These are phyloP conservation scores for Rhinocladiella similis DNA, from an alignment of 2,329 filamentous ascomycete species.

Conservation along the genomic window DNA sequence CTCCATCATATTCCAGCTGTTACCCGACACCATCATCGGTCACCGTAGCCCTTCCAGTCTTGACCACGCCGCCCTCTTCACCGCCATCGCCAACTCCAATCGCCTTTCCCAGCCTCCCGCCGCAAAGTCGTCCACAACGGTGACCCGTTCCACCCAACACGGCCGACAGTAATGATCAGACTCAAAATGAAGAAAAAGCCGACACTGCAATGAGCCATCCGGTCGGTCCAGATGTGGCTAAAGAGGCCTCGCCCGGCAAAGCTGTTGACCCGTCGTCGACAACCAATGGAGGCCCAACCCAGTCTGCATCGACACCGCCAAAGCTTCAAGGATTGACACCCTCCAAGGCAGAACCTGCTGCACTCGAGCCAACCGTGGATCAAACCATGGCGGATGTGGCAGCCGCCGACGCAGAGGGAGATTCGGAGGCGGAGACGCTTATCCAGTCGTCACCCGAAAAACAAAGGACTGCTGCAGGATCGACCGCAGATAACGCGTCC, in stretches of 20 bases:
- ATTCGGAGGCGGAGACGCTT: conserved; percentile 52
- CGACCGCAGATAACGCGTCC: conserved; percentile 31
- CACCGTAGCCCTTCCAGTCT: neutral
- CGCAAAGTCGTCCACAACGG: conserved; percentile 15
- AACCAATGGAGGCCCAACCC: neutral
- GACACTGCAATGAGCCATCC: conserved; percentile 19
- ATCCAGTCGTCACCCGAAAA: conserved; percentile 52
- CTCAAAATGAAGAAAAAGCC: conserved; percentile 24
- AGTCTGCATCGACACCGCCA: conserved; percentile 2
- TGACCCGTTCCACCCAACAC: conserved; percentile 23
- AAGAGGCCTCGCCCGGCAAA: conserved; percentile 13
- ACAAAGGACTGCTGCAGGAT: conserved; percentile 40
- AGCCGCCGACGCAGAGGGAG: conserved; percentile 36
- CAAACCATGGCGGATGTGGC: conserved; percentile 33
- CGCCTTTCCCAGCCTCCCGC: conserved; percentile 15
- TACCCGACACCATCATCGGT: neutral
- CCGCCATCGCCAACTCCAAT: conserved; percentile 6
- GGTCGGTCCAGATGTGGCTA: conserved; percentile 13
- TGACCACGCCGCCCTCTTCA: conserved; percentile 8
- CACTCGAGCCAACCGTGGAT: neutral
- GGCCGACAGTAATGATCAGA: conserved; percentile 20
- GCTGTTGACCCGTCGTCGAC: conserved; percentile 4
- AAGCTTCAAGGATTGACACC: conserved; percentile 7
- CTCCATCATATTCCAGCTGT: neutral
- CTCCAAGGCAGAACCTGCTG: conserved; percentile 1